Percentiles rank a stretch among this genome's conserved stretches.
Conservation (phyloP, 2,329 filamentous ascomycete species). For the Penicillium digitatum region DNA sequence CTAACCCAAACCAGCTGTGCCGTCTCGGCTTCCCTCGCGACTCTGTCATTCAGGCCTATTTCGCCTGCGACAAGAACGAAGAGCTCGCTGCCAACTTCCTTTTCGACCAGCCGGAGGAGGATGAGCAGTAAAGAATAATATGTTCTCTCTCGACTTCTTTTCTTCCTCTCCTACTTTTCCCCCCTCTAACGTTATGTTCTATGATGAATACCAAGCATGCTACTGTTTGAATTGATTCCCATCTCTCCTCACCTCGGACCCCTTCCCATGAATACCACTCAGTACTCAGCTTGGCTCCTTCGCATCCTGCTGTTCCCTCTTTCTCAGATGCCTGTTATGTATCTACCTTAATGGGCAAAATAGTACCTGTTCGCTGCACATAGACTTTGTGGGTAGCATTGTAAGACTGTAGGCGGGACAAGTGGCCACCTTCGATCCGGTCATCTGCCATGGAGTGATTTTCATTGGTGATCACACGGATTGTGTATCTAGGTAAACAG, state of each 20-base stretch:
- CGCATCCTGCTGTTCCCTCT: slow-evolving; percentile 5
- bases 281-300: slow-evolving; percentile 3
- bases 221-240: slow-evolving; percentile 19
- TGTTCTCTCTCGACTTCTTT: neutral
- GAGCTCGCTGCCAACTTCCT: slow-evolving; percentile 97
- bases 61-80: slow-evolving; percentile 99
- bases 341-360: slow-evolving; percentile 32
- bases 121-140: slow-evolving; percentile 41
- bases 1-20: slow-evolving; percentile 62
- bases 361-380: slow-evolving; percentile 23
- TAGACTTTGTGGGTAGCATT: neutral
- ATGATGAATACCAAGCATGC: slow-evolving; percentile 30
- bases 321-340: slow-evolving; percentile 27
- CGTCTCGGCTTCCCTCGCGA: slow-evolving; percentile 90
- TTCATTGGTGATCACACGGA: neutral
- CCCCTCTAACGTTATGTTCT: slow-evolving; percentile 21
- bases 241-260: neutral
- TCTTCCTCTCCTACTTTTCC: neutral
- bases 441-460: neutral
- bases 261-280: slow-evolving; percentile 3
- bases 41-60: slow-evolving; percentile 94
- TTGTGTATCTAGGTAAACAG: neutral
- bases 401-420: neutral
- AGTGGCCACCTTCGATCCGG: neutral
- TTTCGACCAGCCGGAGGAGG: slow-evolving; percentile 93